Base-by-base conservation (phyloP, 2,329 filamentous ascomycete genomes). In the Ascochyta clinopodiicola region DNA sequence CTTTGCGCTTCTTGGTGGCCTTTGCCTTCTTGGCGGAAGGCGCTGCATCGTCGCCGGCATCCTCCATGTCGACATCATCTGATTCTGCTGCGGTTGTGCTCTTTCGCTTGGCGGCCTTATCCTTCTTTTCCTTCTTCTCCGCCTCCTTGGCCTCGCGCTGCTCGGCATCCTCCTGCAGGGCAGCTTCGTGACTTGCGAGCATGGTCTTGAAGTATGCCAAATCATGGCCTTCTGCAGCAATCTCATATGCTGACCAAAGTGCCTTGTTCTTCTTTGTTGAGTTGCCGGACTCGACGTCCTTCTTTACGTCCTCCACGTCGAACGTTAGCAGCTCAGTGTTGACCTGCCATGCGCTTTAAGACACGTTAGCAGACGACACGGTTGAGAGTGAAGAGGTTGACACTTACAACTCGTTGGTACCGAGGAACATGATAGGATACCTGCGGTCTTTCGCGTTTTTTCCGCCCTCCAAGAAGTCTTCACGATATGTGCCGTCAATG, bases 351-450 rank as follows among this genome's bases (percentile, higher is more conserved):
- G 91, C 90, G 78, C 95, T 99, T 66, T 45, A 7, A 21, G 5
- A 34, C 24, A 32, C 17, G 34, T 67, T 32, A 67, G 57, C 19
- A 59, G 27, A 46, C 42, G 24, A n/a, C 19, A 7, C n/a, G 8
- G 6, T 10, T 42, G 15, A 4, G 7, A 7, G n/a, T 22, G n/a
- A 22, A 17, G 8, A n/a, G 15, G 15, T 58, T 34, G 39, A 29
- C 3, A 86, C 94, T 86, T 80, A 99, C 95, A 99, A 98, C 82
- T 98, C 94, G 70, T 98, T 97, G 34, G 93, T 96, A 61, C 86
- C 83, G 45, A 98, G 80, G 75, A 96, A 98, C 94, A 98, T 97
- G 71, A 98, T 88, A 5, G 94, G 91, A 74, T 92, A 98, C 27
- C 90, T 92, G 61, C 94, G 86, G 76, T 97, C 92, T 59, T 88